Base-by-base conservation (phyloP, 2,329 filamentous ascomycete species). In the Aulographum hederae region DNA sequence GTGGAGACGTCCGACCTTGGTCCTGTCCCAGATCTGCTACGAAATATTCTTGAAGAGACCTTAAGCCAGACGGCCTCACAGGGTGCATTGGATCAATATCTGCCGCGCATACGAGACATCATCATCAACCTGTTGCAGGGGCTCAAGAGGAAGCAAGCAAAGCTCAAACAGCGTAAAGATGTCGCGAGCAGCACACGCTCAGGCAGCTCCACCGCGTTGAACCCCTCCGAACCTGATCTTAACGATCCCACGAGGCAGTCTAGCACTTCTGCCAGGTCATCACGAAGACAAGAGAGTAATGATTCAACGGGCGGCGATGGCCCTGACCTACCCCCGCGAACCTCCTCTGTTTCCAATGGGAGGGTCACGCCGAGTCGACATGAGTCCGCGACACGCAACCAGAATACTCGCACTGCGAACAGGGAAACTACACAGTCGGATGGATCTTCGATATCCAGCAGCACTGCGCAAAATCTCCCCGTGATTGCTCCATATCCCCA, bases 51-150 rank as follows among this genome's bases (percentile, higher is more conserved):
- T 33, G 89, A 98, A 54, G 80, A 92, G 35, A 98, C 89, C 2
- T 65, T 98, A 21, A 95, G 86, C 53, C 89, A 98, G 49, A 85
- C 95, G 56, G 89, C 89, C 4, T 94, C 81, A 43, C 75, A 85
- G 31, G 77, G 91, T 49, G 94, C 85, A 52, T 65, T 98, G 37
- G 89, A 98, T 52, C 79, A 78, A 50, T 98, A 92, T 52, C 62
- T 98, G 19, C 89, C 89, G 1, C 73, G 79, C 36, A 98, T 98
- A 52, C 75, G 89, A 44, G 89, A 98, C 53, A 98, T 98, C 46
- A 98, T 98, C 49, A 95, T 98, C 54, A 94, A 92, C 50, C 64
- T 98, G 18, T 67, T 98, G 6, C 89, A 98, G 51, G 89, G 89
- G 2, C 58, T 98, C 39, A 98, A 98, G 61, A 77, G 86, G 54